A percentile compares a stretch with the other conserved stretches of the same genome.
Evolutionary conservation across 441 rosid genomes (phyloP).

Genomic region (Theobroma grandiflorum): DNA sequence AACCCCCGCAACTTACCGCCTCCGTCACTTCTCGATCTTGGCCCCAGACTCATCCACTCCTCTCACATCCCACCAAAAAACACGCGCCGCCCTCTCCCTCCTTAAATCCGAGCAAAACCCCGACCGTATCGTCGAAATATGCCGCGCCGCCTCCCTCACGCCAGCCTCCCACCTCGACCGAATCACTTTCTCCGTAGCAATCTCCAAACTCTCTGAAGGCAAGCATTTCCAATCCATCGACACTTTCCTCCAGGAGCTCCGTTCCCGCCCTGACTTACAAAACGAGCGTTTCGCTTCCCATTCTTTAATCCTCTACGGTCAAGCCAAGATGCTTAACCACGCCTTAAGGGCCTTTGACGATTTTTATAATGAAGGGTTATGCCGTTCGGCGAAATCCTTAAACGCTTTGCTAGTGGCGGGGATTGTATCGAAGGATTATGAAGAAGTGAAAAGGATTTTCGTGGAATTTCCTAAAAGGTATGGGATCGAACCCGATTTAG

Average conservation of each 20-base stretch:
- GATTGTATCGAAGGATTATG: slow-evolving; percentile 58
- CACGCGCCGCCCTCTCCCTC: slow-evolving; percentile 72
- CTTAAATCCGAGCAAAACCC: slow-evolving; percentile 74
- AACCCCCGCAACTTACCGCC: slow-evolving; percentile 30
- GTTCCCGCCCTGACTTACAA: slow-evolving; percentile 60
- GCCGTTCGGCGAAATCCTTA: slow-evolving; percentile 58
- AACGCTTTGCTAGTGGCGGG: slow-evolving; percentile 75
- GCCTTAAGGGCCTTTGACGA: slow-evolving; percentile 62
- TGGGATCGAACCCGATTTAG: slow-evolving; percentile 61
- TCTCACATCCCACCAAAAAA: slow-evolving; percentile 59
- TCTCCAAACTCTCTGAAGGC: slow-evolving; percentile 54
- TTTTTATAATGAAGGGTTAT: slow-evolving; percentile 47
- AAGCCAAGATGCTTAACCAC: slow-evolving; percentile 75
- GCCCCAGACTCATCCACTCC: slow-evolving; percentile 54
- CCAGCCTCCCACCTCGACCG: slow-evolving; percentile 72
- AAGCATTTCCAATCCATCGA: slow-evolving; percentile 56
- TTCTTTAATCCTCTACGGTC: slow-evolving; percentile 74
- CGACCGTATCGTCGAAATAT: slow-evolving; percentile 71
- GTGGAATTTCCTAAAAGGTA: slow-evolving; percentile 66
- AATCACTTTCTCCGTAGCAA: slow-evolving; percentile 70
- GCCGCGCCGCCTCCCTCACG: slow-evolving; percentile 72
- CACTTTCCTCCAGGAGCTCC: slow-evolving; percentile 63
- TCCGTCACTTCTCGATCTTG: slow-evolving; percentile 46
- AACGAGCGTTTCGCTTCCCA: slow-evolving; percentile 66
- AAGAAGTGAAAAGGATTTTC: slow-evolving; percentile 65